Percentiles rank a stretch among this genome's conserved stretches.
These are phyloP conservation scores for Monilinia aucupariae DNA, from an alignment of 2,329 filamentous ascomycete genomes.

Conservation along the genomic window DNA sequence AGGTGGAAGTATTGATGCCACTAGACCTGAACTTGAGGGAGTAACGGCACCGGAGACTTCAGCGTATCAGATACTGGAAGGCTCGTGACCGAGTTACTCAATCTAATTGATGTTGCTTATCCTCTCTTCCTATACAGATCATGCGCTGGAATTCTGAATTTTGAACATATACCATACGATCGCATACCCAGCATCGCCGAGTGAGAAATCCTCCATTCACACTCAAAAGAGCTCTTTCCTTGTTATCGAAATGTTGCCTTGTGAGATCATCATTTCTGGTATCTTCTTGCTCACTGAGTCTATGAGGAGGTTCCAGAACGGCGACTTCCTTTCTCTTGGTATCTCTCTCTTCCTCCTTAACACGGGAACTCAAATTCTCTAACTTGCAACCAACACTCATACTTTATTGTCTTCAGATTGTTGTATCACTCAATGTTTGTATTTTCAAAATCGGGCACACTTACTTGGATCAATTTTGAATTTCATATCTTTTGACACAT, in stretches of 20 bases:
- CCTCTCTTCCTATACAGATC: neutral
- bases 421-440: neutral
- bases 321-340: neutral
- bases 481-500: neutral
- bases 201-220: neutral
- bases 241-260: neutral
- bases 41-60: conserved; percentile 24
- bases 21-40: conserved; percentile 21
- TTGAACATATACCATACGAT: neutral
- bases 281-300: neutral
- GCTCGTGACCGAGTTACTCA: conserved; percentile 14
- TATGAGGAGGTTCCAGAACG: neutral
- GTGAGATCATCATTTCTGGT: neutral
- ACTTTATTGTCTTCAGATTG: neutral
- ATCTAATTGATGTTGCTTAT: neutral
- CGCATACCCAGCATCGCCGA: neutral
- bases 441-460: no score
- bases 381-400: neutral
- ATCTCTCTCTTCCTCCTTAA: neutral
- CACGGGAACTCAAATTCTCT: neutral
- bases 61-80: conserved; percentile 17
- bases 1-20: conserved; percentile 27
- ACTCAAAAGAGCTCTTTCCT: neutral
- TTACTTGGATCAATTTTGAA: neutral
- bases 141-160: no score